Evolutionary conservation across 2,329 filamentous ascomycete species (phyloP), one percentile per base, ranked within the genome.

Genomic region (Neurospora crassa): DNA sequence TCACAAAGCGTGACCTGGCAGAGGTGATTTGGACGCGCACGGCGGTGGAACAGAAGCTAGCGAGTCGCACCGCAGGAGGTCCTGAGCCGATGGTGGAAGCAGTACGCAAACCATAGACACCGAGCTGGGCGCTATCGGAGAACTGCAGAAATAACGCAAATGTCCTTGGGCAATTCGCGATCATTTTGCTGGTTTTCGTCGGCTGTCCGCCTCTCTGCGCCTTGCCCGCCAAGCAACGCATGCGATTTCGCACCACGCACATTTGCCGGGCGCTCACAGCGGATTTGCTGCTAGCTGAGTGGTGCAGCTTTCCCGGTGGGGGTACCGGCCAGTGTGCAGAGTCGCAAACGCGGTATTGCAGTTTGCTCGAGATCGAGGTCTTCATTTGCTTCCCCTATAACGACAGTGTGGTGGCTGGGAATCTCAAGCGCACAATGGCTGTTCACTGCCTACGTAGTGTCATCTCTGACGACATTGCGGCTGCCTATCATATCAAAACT

Each of bases 371-470:
- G 47, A 47, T 34, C 34, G 53, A 34, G 24, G 53, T 11, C 53
- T 63, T 63, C 53, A 63, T 29, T 37, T 63, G 53, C 53, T 63
- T 37, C 53, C 53, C 24, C 53, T 16, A 63, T 37, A 76, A 75
- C 75, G 74, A 74, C 73, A 69, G 69, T 73, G 73, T 73, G 29
- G 53, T 63, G 74, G 70, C 70, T 73, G 72, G 73, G 71, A 67
- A 63, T 20, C 16, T 71, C 45, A 37, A 45, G 42, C n/a, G 68
- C 68, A 71, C 73, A 45, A 18, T 63, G 40, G 42, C 69, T 67
- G 67, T 68, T 53, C 14, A 37, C 41, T 43, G 20, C 20, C 67
- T 67, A 45, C 4, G 29, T 8, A 37, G n/a, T 40, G 24, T 29
- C 63, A 41, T 29, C 53, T 34, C 53, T 63, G 53, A 34, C 53